phyloP scores from a whole-genome alignment of 78 protist genomes.

The Emiliania huxleyi region DNA sequence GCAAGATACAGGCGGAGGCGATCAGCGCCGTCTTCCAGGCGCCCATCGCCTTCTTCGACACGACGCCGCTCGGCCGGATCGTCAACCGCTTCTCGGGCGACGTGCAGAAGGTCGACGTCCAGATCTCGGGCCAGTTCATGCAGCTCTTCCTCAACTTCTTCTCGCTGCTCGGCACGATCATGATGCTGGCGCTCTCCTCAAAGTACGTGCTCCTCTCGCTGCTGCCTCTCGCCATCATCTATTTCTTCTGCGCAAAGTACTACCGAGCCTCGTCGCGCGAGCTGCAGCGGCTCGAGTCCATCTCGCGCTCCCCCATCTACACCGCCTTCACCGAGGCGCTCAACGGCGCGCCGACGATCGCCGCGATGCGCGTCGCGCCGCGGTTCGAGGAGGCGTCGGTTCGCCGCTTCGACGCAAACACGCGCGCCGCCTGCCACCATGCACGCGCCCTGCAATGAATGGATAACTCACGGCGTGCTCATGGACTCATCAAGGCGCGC shows the following conservation, averaged over 20 bases:
- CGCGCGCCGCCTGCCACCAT: no score
- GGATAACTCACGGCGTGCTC: no score
- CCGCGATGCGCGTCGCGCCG: not conserved
- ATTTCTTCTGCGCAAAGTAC: not conserved
- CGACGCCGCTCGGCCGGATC: constrained; percentile 91
- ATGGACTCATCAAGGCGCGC: no score
- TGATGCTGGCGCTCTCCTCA: not conserved
- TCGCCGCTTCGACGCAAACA: not conserved
- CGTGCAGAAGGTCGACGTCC: constrained; percentile 67
- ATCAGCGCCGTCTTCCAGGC: constrained; percentile 28
- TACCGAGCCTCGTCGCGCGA: constrained; percentile 45
- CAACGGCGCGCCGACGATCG: constrained; percentile 1
- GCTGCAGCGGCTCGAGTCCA: constrained; percentile 74
- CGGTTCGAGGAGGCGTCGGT: not conserved
- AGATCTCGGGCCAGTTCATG: not conserved
- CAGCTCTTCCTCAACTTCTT: not conserved
- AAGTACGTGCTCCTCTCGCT: not conserved
- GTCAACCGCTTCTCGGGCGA: constrained; percentile 90
- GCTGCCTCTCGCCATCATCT: not conserved
- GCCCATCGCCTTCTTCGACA: constrained; percentile 81
- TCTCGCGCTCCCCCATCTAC: constrained; percentile 72
- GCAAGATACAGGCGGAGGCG: constrained; percentile 37
- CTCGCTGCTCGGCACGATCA: not conserved
- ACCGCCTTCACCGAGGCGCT: not conserved
- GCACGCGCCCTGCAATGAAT: no score